Evolutionary conservation across 1,139 yeast species (phyloP).

Genomic region (Sugiyamaella japonica): DNA sequence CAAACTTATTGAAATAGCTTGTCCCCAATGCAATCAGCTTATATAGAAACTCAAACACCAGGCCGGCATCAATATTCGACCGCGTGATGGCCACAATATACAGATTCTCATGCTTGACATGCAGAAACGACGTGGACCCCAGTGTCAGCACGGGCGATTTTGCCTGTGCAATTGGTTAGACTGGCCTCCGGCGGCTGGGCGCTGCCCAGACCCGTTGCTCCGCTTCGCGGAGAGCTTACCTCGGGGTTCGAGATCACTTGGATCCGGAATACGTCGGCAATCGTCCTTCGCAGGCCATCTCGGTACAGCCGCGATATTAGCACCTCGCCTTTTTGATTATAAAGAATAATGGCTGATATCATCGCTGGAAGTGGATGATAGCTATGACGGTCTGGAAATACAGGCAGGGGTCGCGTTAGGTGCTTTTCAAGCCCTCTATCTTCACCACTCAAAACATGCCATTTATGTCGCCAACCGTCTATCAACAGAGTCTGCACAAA

Average conservation of each 20-base stretch:
- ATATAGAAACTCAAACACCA: slow-evolving; percentile 75
- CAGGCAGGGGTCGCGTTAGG: not conserved
- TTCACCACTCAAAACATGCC: no score
- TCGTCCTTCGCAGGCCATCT: slow-evolving; percentile 66
- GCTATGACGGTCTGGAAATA: not conserved
- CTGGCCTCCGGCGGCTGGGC: slow-evolving; percentile 11
- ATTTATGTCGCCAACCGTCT: no score
- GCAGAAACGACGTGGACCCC: slow-evolving; percentile 90
- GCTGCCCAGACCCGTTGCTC: slow-evolving; percentile 7
- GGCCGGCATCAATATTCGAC: slow-evolving; percentile 81
- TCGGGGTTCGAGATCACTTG: slow-evolving; percentile 74
- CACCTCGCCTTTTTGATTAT: slow-evolving; percentile 82
- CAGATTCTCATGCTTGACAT: slow-evolving; percentile 64
- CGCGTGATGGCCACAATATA: slow-evolving; percentile 89
- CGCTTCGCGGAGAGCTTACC: slow-evolving; percentile 5
- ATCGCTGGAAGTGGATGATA: slow-evolving; percentile 40
- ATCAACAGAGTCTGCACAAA: no score
- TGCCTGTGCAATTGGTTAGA: slow-evolving; percentile 34
- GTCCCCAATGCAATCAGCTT: slow-evolving; percentile 51
- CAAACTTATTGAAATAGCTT: slow-evolving; percentile 44
- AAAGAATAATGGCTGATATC: slow-evolving; percentile 80
- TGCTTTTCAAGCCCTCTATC: no score
- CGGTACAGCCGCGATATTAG: slow-evolving; percentile 72
- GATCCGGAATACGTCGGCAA: slow-evolving; percentile 87
- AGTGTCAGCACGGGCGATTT: slow-evolving; percentile 84